These are phyloP conservation scores for Mucor sp. DNA, from an alignment of 371 early-diverging fungal species.

Conservation along the genomic window DNA sequence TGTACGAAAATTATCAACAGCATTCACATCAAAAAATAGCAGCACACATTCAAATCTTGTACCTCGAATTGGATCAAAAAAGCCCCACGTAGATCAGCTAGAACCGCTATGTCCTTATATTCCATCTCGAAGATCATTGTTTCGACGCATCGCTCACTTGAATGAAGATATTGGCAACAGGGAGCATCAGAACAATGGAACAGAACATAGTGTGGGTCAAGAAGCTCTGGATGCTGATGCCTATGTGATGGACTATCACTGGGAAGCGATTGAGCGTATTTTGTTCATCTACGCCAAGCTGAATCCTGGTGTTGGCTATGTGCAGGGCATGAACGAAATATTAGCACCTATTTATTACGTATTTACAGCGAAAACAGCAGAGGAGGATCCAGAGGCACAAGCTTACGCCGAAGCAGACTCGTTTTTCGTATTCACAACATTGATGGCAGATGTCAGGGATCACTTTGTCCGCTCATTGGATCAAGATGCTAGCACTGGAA, in stretches of 20 bases:
- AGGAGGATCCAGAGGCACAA: conserved; percentile 57
- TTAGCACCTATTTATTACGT: conserved; percentile 86
- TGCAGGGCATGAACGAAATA: conserved; percentile 92
- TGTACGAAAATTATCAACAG: conserved; percentile 50
- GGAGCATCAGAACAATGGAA: conserved; percentile 39
- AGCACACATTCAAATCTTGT: conserved; percentile 3
- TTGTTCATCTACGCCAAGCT: conserved; percentile 83
- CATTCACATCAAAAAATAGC: conserved; percentile 26
- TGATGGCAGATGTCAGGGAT: conserved; percentile 78
- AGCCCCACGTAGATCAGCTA: conserved; percentile 4
- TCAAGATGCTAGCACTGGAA: conserved; percentile 64
- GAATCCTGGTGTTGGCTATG: conserved; percentile 87
- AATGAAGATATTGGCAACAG: conserved; percentile 60
- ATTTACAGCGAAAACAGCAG: conserved; percentile 47
- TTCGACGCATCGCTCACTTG: conserved; percentile 66
- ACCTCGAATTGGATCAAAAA: conserved; percentile 18
- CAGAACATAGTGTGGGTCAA: conserved; percentile 7
- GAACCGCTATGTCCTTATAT: conserved; percentile 60
- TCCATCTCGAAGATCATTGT: conserved; percentile 62
- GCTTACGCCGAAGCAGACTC: conserved; percentile 88
- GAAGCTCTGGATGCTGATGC: conserved; percentile 23
- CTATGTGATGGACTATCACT: conserved; percentile 68
- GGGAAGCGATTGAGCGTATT: conserved; percentile 84
- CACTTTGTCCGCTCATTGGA: conserved; percentile 77
- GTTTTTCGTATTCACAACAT: conserved; percentile 76